Base-by-base conservation (phyloP, 192 early-diverging fungal species). In the Coemansia sp. region DNA sequence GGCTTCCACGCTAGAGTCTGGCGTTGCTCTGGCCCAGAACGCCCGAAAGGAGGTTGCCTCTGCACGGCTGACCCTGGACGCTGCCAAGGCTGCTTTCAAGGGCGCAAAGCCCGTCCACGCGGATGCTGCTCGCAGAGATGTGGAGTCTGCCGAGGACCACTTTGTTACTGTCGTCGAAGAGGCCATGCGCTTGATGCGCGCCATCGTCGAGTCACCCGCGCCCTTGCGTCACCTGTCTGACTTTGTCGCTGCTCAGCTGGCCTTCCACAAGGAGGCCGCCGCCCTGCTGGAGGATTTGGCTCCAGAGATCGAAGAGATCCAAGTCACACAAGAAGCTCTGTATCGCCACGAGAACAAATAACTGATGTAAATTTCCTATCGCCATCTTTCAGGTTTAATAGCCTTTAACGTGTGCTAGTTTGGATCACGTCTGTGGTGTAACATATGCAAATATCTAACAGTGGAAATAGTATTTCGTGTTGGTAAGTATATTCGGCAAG, bases 121-220 rank as follows among this genome's bases (percentile, higher is more conserved):
- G 8, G 95, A 97, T 41, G 89, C 83, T 36, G 87, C 87, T 27
- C 87, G 94, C 29, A 70, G 87, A 6, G 94, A 97, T 62, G 92
- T 97, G n/a, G 93, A 95, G 72, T 83, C 89, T 40, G 90, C 94
- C 17, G 95, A 99, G 78, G 97, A 98, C 85, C 88, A 91, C 60
- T 98, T 98, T 88, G 94, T 98, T 7, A 92, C 91, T 14, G 91
- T 93, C 6, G 91, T 99, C 33, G 96, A 98, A 73, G 95, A 98
- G 71, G 93, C 94, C 19, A 99, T 95, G 78, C 90, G 84, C 9
- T 87, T 95, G 65, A 99, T 99, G 97, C 93, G 92, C 73, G 80
- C 89, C 27, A 93, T 95, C 8, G 87, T 98, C 31, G 95, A 94
- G 70, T 83, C 85, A 69, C 91, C 94, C 19, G 94, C 95, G 62